phyloP scores from a whole-genome alignment of 495 filamentous ascomycete species.

The Poronia punctata region DNA sequence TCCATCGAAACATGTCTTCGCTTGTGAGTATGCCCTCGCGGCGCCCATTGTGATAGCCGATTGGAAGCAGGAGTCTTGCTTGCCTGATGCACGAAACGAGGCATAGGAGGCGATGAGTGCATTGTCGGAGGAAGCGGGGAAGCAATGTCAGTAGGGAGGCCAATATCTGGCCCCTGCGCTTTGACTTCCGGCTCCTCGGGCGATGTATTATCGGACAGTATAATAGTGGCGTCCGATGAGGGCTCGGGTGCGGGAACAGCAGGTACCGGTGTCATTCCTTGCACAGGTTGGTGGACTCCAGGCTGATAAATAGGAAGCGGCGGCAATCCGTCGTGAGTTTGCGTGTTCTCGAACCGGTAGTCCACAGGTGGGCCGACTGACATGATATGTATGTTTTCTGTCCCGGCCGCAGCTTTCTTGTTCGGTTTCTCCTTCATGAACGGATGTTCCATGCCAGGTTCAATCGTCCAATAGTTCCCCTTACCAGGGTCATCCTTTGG shows the following conservation, averaged over 20 bases:
- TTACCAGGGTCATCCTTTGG: conserved; percentile 98
- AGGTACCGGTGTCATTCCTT: conserved; percentile 19
- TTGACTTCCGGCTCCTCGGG: conserved; percentile 55
- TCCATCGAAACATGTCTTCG: conserved; percentile 71
- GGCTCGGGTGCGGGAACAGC: conserved; percentile 45
- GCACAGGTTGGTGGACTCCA: conserved; percentile 8
- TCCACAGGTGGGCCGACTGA: conserved; percentile 32
- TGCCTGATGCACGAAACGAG: conserved; percentile 52
- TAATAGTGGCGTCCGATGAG: conserved; percentile 93
- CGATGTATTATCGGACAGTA: conserved; percentile 66
- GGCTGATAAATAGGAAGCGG: conserved; percentile 29
- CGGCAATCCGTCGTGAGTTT: conserved; percentile 24
- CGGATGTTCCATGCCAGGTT: conserved; percentile 76
- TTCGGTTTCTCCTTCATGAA: conserved; percentile 80
- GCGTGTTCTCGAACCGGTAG: conserved; percentile 21
- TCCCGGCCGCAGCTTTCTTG: conserved; percentile 37
- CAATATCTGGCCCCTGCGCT: conserved; percentile 40
- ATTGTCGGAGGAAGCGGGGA: conserved; percentile 49
- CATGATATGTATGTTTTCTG: conserved; percentile 43
- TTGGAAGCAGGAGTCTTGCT: conserved; percentile 71
- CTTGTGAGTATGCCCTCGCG: conserved; percentile 54
- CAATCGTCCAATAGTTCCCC: conserved; percentile 96
- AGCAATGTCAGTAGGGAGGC: conserved; percentile 52
- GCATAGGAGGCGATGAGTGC: conserved; percentile 84
- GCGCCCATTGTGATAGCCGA: conserved; percentile 49